These are phyloP conservation scores for Cucumis hystrix DNA, from an alignment of 306 rosid species.

Conservation along the genomic window DNA sequence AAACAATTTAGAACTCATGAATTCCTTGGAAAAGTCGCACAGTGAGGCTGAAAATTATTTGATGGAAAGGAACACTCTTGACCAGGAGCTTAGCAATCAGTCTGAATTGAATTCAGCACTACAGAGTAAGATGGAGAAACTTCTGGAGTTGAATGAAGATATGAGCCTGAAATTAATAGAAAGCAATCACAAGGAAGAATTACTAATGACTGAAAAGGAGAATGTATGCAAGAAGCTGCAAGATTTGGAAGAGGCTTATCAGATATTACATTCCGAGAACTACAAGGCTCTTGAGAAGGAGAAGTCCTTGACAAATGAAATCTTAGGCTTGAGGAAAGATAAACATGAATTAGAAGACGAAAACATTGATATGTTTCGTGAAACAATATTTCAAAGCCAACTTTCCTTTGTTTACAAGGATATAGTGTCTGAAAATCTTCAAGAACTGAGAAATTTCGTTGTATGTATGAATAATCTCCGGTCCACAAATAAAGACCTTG, in stretches of 20 bases:
- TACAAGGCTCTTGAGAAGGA: constrained; percentile 40
- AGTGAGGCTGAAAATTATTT: constrained; percentile 26
- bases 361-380: constrained; percentile 28
- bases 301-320: constrained; percentile 27
- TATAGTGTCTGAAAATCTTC: constrained; percentile 32
- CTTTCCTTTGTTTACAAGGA: constrained; percentile 46
- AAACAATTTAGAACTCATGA: constrained; percentile 41
- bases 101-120: constrained; percentile 14
- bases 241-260: constrained; percentile 31
- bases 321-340: constrained; percentile 28
- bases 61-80: constrained; percentile 36
- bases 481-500: constrained; percentile 36
- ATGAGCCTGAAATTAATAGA: constrained; percentile 41
- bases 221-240: constrained; percentile 31
- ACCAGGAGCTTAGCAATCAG: constrained; percentile 33
- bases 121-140: constrained; percentile 2
- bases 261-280: constrained; percentile 38
- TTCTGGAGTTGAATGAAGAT: constrained; percentile 42
- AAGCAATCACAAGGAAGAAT: constrained; percentile 42
- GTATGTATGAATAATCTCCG: constrained; percentile 28
- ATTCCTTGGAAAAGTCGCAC: constrained; percentile 34
- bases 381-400: constrained; percentile 46
- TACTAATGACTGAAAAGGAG: constrained; percentile 28
- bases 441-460: constrained; percentile 33
- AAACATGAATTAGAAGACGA: constrained; percentile 26